These are phyloP conservation scores for Suaeda aralocaspica DNA, from an alignment of 148 eudicot genomes.

Conservation along the genomic window DNA sequence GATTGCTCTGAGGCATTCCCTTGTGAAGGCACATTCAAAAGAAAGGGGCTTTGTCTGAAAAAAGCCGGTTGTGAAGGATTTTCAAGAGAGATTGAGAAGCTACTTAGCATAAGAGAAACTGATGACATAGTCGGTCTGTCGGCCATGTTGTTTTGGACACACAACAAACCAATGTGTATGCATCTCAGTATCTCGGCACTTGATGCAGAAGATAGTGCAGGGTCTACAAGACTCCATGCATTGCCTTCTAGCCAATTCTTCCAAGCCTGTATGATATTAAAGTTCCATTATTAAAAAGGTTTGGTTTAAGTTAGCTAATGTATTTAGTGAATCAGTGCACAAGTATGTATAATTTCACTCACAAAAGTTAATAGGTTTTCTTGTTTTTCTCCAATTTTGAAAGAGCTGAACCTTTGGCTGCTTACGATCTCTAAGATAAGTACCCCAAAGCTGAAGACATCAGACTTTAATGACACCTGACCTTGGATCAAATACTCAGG, in stretches of 20 bases:
- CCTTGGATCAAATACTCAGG: conserved; percentile 29
- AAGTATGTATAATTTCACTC: background rate
- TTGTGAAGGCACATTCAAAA: background rate
- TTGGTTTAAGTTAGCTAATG: background rate
- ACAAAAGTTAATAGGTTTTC: conserved; percentile 22
- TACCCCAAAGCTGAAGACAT: conserved; percentile 30
- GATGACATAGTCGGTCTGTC: conserved; percentile 43
- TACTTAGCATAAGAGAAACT: conserved; percentile 38
- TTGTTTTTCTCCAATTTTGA: conserved; percentile 6
- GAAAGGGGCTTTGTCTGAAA: conserved; percentile 9
- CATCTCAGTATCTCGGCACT: conserved; percentile 37
- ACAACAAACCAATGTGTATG: conserved; percentile 43
- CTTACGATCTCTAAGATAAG: conserved; percentile 26
- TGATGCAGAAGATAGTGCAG: conserved; percentile 14
- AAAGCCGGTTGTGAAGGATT: conserved; percentile 30
- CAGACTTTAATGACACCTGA: conserved; percentile 23
- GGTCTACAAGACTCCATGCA: conserved; percentile 23
- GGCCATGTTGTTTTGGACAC: conserved; percentile 35
- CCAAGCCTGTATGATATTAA: conserved; percentile 18
- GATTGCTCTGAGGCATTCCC: background rate
- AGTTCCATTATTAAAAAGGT: background rate
- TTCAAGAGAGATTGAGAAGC: conserved; percentile 28
- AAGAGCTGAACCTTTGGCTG: conserved; percentile 19
- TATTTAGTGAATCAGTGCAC: background rate
- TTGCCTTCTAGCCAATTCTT: conserved; percentile 25